Conservation (phyloP, 139 green algal genomes). For the Nannochloris sp. region DNA sequence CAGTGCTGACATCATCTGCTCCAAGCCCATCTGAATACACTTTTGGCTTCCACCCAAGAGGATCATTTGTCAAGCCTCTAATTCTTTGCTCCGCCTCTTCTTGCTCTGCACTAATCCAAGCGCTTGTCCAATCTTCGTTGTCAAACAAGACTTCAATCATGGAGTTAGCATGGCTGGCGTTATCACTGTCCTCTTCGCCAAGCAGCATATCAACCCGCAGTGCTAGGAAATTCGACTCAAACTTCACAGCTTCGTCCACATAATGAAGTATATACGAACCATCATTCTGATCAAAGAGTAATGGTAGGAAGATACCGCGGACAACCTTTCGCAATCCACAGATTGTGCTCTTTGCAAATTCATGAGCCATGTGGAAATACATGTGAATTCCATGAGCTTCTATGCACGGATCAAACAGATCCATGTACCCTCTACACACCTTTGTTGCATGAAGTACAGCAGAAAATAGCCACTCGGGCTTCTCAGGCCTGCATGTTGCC, state of each 20-base stretch:
- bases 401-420: conserved; percentile 29
- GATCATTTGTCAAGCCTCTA: conserved; percentile 12
- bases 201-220: conserved; percentile 9
- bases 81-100: conserved; percentile 28
- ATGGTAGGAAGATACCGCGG: conserved; percentile 25
- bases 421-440: conserved; percentile 7
- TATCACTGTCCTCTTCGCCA: background rate
- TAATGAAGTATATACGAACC: conserved; percentile 32
- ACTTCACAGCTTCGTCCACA: conserved; percentile 25
- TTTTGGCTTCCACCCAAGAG: conserved; percentile 28
- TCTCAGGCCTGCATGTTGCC: conserved; percentile 29
- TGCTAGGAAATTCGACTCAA: conserved; percentile 24
- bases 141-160: conserved; percentile 22
- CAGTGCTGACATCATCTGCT: background rate
- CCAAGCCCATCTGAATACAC: no score
- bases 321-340: conserved; percentile 18
- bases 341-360: conserved; percentile 26
- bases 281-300: conserved; percentile 17
- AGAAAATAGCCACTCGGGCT: conserved; percentile 42
- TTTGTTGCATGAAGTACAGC: conserved; percentile 11
- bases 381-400: conserved; percentile 5
- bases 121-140: conserved; percentile 12
- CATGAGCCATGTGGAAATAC: conserved; percentile 27
- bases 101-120: conserved; percentile 34
- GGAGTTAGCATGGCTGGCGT: conserved; percentile 10